Conservation (phyloP, 345 rosid species). For the Hevea brasiliensis region DNA sequence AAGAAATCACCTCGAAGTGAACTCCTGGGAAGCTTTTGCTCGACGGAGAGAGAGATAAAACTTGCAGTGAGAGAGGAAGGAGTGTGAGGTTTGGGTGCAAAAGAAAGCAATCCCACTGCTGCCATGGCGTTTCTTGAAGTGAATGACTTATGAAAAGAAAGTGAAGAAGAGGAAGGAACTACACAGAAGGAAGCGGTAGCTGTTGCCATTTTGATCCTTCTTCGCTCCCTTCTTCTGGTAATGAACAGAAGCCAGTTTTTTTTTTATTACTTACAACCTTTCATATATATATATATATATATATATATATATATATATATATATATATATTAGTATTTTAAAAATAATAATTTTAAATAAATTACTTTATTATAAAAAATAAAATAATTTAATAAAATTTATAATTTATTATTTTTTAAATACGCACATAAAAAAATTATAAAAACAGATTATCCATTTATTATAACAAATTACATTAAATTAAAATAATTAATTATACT, state of each 20-base stretch:
- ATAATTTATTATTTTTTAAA: too few species aligned
- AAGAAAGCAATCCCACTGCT: constrained; percentile 38
- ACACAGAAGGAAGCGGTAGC: constrained; percentile 20
- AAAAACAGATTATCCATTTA: too few species aligned
- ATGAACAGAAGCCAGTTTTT: background rate
- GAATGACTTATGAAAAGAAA: constrained; percentile 27
- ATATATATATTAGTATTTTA: background rate
- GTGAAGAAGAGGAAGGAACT: constrained; percentile 30
- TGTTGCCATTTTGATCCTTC: constrained; percentile 40
- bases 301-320: background rate
- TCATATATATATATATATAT: background rate
- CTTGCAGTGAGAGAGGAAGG: constrained; percentile 27
- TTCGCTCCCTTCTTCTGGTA: background rate
- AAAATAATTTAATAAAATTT: too few species aligned
- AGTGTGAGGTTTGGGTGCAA: constrained; percentile 33
- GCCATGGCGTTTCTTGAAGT: constrained; percentile 26
- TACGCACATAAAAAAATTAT: too few species aligned
- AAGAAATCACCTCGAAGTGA: constrained; percentile 52
- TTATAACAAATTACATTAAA: too few species aligned
- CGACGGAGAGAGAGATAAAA: constrained; percentile 38
- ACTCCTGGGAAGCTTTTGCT: constrained; percentile 32
- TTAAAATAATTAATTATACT: too few species aligned
- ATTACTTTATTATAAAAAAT: too few species aligned
- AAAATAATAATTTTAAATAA: too few species aligned
- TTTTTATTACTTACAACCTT: too few species aligned